Percentiles rank a stretch among this genome's conserved stretches.
Evolutionary conservation across 2,329 filamentous ascomycete species (phyloP).

Genomic region (Mycosphaerella sp.): DNA sequence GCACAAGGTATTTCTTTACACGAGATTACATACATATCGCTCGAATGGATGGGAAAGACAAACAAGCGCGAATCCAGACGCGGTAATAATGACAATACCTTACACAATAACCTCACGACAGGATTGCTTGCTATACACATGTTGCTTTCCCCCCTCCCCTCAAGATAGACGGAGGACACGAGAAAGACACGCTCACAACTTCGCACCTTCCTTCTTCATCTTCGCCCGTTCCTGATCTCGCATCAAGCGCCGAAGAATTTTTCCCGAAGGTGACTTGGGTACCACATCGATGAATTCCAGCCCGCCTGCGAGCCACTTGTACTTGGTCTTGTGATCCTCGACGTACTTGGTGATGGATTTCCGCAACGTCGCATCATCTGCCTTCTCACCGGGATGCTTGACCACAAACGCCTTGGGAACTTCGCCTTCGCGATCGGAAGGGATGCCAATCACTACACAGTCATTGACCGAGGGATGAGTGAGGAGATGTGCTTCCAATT

Average conservation of each 20-base stretch:
- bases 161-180: neutral
- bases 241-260: constrained; percentile 58
- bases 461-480: constrained; percentile 69
- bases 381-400: constrained; percentile 46
- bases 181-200: constrained; percentile 47
- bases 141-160: no score
- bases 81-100: no score
- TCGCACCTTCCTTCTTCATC: constrained; percentile 58
- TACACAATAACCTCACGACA: no score
- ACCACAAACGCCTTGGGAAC: constrained; percentile 60
- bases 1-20: no score
- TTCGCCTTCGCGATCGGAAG: constrained; percentile 56
- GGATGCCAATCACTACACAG: constrained; percentile 69
- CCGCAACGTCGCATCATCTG: constrained; percentile 45
- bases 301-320: constrained; percentile 58
- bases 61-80: no score
- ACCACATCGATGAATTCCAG: constrained; percentile 52
- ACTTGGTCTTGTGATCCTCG: constrained; percentile 54
- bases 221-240: constrained; percentile 67
- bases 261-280: constrained; percentile 57
- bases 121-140: no score
- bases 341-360: constrained; percentile 53
- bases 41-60: no score
- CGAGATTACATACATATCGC: no score
- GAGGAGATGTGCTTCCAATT: constrained; percentile 73